phyloP scores from a whole-genome alignment of 139 green algal species.

The Chlorella ohadii region DNA sequence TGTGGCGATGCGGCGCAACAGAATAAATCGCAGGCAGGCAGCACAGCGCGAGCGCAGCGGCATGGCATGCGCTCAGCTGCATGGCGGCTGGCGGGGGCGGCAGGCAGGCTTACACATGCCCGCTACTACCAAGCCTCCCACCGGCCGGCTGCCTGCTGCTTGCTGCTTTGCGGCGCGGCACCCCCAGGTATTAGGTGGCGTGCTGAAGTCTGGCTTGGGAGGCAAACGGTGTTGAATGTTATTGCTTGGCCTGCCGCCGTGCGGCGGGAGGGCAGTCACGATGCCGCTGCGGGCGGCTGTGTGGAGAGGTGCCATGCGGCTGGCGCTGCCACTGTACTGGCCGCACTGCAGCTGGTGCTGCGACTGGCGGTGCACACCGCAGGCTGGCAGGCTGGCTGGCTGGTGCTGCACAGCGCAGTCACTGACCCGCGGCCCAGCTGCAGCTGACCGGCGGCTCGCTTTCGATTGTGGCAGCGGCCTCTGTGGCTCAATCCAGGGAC shows the following conservation, averaged over 20 bases:
- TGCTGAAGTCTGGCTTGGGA: too few species aligned
- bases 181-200: too few species aligned
- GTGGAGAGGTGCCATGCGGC: too few species aligned
- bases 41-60: neutral
- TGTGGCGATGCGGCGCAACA: neutral
- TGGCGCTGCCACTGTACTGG: too few species aligned
- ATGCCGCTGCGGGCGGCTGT: neutral
- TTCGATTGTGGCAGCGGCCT: too few species aligned
- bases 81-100: neutral
- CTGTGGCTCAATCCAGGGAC: neutral
- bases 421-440: too few species aligned
- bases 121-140: neutral
- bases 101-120: constrained; percentile 14
- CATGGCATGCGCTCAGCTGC: constrained; percentile 8
- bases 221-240: too few species aligned
- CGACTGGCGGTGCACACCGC: too few species aligned
- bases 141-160: neutral
- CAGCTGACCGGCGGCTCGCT: too few species aligned
- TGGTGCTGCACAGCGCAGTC: neutral
- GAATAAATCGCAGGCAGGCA: neutral
- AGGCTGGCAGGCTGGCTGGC: neutral
- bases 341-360: too few species aligned
- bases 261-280: neutral
- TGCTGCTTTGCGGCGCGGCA: neutral
- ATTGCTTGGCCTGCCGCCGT: too few species aligned